Base-by-base conservation (phyloP, 2,329 filamentous ascomycete species). In the Fusarium piperis region DNA sequence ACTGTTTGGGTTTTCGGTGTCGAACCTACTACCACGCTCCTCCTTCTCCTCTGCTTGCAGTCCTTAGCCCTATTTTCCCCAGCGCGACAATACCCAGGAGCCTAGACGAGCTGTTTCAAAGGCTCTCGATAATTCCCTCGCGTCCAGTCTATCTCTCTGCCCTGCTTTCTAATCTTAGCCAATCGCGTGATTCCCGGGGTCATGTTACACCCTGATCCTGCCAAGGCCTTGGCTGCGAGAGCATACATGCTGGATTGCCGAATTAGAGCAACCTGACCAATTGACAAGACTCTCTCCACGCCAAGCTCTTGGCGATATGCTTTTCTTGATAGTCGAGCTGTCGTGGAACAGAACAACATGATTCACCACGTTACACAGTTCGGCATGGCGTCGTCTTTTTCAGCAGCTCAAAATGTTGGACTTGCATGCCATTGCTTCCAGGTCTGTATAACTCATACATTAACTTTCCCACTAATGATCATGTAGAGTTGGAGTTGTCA, bases 401-500 rank as follows among this genome's bases (percentile, higher is more conserved):
- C 18, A 23, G 3, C 2, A 18, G 11, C 2, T 20, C 11, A 18
- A n/a, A 8, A 53, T 16, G 18, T 26, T 20, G 28, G 20, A 13
- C 46, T 32, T 36, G 23, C 16, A 36, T 23, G 15, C 3, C 26
- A 53, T 36, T 20, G 20, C 20, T 26, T 18, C 10, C 32, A 11
- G 18, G 35, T 36, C 12, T 30, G 12, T 44, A 68, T 58, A 58
- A 64, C 56, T 53, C 18, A 18, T 56, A 12, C 32, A 53, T 60
- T 30, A 38, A 60, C 8, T 2, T 57, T 51, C 20, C 32, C 38
- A 15, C n/a, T 4, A 33, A n/a, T 26, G 6, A 26, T 44, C 32
- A 59, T 28, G 23, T 51, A 16, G 52, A 38, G 23, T 60, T 66
- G 30, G 69, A 69, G 35, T 71, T 71, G 20, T 71, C 69, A 5